phyloP scores from a whole-genome alignment of 2,329 filamentous ascomycete species.

The Colletotrichum chlorophyti region DNA sequence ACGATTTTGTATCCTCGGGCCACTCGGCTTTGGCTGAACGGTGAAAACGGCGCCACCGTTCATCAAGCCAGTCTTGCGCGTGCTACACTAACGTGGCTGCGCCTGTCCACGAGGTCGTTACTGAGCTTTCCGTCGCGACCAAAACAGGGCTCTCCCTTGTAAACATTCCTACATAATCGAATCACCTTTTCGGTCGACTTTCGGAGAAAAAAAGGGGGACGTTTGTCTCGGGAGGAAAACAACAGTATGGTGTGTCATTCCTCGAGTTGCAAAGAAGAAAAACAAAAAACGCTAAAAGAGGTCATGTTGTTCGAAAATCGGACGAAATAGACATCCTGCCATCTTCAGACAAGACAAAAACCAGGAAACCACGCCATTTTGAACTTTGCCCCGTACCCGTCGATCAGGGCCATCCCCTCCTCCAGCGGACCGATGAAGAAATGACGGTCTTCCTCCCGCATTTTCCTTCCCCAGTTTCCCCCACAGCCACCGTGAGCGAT shows the following conservation, averaged over 20 bases:
- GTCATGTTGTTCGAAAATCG: neutral
- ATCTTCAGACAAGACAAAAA: neutral
- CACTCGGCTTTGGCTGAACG: slow-evolving; percentile 10
- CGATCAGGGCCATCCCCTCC: slow-evolving; percentile 9
- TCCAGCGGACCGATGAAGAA: neutral
- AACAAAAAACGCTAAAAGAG: slow-evolving; percentile 9
- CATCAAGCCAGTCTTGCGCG: no score
- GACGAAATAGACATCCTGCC: slow-evolving; percentile 6
- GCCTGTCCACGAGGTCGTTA: no score
- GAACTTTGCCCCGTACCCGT: neutral
- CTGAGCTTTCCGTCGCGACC: no score
- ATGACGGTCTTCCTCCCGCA: neutral
- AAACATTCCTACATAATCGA: no score
- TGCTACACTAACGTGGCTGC: no score
- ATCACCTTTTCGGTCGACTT: no score
- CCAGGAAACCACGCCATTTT: neutral
- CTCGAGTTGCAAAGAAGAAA: no score
- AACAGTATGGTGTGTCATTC: no score
- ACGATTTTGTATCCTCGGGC: neutral
- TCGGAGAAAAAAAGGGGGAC: no score
- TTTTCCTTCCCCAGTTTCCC: neutral
- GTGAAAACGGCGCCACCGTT: slow-evolving; percentile 1
- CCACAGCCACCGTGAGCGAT: slow-evolving; percentile 6
- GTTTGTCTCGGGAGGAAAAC: no score
- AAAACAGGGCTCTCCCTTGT: no score